Conservation (phyloP, 257 asterid genomes). For the Apocynum venetum region DNA sequence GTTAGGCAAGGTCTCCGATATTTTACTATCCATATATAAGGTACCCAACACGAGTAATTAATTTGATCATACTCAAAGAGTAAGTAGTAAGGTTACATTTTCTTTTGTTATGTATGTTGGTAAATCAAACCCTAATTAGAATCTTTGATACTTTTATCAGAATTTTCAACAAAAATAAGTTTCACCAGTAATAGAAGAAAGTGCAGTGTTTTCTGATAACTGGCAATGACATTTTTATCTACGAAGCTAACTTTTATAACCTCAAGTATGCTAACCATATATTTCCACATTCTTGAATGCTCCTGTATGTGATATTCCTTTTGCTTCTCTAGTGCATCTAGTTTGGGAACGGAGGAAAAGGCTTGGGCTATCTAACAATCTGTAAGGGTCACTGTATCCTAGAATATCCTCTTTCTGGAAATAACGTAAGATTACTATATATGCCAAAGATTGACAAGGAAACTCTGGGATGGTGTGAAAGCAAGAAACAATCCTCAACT, state of each 20-base stretch:
- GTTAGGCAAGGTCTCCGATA: too few relatives aligned
- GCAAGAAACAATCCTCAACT: neutral
- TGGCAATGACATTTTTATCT: neutral
- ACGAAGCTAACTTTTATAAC: neutral
- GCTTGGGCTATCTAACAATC: neutral
- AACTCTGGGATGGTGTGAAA: neutral
- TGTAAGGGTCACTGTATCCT: neutral
- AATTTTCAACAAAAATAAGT: neutral
- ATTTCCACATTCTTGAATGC: neutral
- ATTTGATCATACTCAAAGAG: too few relatives aligned
- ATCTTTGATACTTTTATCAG: neutral
- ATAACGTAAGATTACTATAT: neutral
- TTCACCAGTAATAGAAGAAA: neutral
- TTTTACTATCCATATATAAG: too few relatives aligned
- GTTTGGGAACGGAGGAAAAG: neutral
- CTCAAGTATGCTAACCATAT: neutral
- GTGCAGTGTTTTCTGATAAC: neutral
- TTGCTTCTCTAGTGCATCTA: neutral
- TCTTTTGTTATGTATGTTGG: neutral
- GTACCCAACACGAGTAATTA: too few relatives aligned
- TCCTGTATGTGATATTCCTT: neutral
- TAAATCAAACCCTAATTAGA: neutral
- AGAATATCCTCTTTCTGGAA: neutral
- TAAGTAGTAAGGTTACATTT: too few relatives aligned
- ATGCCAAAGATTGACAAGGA: neutral